phyloP scores from a whole-genome alignment of 768 basidiomycete species.

The Brasilioporus rufonigricans region DNA sequence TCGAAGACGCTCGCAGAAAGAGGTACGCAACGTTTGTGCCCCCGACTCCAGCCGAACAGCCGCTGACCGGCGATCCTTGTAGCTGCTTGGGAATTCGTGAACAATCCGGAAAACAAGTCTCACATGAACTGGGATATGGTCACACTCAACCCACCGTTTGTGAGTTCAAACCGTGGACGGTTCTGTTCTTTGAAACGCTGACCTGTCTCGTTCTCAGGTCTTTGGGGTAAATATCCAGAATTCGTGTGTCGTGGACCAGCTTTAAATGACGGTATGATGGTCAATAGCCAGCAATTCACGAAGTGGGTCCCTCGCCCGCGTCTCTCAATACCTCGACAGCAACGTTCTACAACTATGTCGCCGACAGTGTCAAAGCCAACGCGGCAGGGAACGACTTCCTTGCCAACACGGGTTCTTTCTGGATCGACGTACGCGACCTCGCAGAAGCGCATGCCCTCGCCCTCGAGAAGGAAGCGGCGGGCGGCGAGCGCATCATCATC shows the following conservation, averaged over 20 bases:
- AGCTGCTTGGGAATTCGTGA: too few relatives aligned
- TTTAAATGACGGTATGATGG: too few relatives aligned
- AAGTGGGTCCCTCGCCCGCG: conserved; percentile 29
- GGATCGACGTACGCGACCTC: conserved; percentile 56
- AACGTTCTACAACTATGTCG: conserved; percentile 36
- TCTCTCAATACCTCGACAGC: conserved; percentile 41
- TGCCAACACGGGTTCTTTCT: conserved; percentile 28
- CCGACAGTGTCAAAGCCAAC: too few relatives aligned
- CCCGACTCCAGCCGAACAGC: background rate
- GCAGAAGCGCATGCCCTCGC: conserved; percentile 55
- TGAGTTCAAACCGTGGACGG: conserved; percentile 42
- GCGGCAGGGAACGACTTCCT: conserved; percentile 27
- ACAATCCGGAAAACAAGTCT: conserved; percentile 27
- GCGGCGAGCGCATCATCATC: too few relatives aligned
- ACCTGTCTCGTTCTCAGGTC: conserved; percentile 15
- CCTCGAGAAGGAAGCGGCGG: too few relatives aligned
- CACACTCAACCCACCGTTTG: conserved; percentile 34
- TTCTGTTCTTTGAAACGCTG: background rate
- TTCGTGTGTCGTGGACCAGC: too few relatives aligned
- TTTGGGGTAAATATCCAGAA: conserved; percentile 24
- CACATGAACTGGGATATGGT: conserved; percentile 39
- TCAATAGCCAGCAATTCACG: conserved; percentile 44
- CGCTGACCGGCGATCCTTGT: background rate
- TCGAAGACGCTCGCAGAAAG: conserved; percentile 69
- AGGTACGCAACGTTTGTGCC: conserved; percentile 31